Evolutionary conservation across 768 basidiomycete genomes (phyloP).

Genomic region (Leccinum incarnatum): DNA sequence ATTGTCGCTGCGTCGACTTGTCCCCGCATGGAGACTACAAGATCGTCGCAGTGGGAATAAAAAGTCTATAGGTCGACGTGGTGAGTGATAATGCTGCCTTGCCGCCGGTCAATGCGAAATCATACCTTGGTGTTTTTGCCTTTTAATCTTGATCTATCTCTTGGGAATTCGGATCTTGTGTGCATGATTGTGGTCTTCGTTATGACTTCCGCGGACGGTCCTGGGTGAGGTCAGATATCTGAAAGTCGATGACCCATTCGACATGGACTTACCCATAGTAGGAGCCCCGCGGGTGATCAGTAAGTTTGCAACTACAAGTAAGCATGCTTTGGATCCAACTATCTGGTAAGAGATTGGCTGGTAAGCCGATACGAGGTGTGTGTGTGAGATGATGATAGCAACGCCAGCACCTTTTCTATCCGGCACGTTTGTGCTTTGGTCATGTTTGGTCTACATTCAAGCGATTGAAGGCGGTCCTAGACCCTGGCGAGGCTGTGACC

Average conservation of each 20-base stretch:
- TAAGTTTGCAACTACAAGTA: not conserved
- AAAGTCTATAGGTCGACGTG: not conserved
- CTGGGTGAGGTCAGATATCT: not conserved
- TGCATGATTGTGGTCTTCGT: not conserved
- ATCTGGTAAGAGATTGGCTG: not conserved
- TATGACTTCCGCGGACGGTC: not conserved
- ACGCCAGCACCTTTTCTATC: not conserved
- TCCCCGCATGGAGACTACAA: conserved; percentile 9
- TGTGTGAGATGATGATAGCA: not conserved
- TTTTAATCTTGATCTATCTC: not conserved
- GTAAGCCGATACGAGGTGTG: not conserved
- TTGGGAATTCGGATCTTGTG: not conserved
- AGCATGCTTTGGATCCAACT: not conserved
- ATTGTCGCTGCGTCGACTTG: conserved; percentile 10
- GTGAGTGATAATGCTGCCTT: not conserved
- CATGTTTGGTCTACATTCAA: not conserved
- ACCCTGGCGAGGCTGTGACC: not conserved
- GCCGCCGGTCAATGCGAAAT: not conserved
- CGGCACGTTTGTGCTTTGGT: not conserved
- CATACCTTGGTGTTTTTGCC: conserved; percentile 7
- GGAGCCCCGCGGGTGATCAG: not conserved
- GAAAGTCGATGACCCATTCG: not conserved
- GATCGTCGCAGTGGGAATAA: not conserved
- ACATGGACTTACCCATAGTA: not conserved
- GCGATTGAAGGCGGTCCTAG: not conserved